Conservation (phyloP, 805 yeast species). For the Sungouiella thailandica region DNA sequence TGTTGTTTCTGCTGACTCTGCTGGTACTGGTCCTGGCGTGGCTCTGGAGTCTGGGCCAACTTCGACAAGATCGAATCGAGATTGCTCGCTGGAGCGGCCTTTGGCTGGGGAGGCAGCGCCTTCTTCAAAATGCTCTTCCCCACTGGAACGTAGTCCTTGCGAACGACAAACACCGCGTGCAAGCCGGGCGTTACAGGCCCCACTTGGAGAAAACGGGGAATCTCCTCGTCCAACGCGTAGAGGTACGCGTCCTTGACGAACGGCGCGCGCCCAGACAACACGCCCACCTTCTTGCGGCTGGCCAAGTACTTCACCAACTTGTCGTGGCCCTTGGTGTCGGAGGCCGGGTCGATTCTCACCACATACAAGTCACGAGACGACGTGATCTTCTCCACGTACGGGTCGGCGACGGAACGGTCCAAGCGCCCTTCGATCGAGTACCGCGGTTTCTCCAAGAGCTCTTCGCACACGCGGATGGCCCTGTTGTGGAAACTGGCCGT, state of each 20-base stretch:
- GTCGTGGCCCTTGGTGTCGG: constrained; percentile 21
- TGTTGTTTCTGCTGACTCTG: too few species aligned
- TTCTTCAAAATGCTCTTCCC: constrained; percentile 19
- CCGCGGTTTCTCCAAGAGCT: constrained; percentile 22
- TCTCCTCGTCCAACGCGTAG: constrained; percentile 30
- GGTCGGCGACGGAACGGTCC: constrained; percentile 47
- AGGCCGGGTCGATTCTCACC: constrained; percentile 33
- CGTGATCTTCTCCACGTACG: constrained; percentile 47
- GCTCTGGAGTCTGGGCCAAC: constrained; percentile 15
- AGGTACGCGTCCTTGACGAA: constrained; percentile 63
- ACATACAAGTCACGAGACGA: constrained; percentile 50
- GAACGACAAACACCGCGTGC: constrained; percentile 32
- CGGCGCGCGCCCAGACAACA: constrained; percentile 44
- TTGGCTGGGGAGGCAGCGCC: constrained; percentile 3
- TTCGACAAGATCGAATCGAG: constrained; percentile 24
- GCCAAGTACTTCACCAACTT: constrained; percentile 42
- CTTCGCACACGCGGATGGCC: constrained; percentile 23
- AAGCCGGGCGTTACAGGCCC: constrained; percentile 4
- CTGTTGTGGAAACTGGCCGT: constrained; percentile 18
- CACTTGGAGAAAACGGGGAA: constrained; percentile 4
- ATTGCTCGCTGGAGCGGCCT: constrained; percentile 4
- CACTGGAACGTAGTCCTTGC: constrained; percentile 29
- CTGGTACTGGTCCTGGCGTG: too few species aligned
- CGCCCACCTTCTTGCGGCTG: constrained; percentile 51
- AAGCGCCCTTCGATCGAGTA: constrained; percentile 62